A percentile compares a stretch with the other conserved stretches of the same genome.
Conservation (phyloP, 2,329 filamentous ascomycete genomes). For the Sclerotinia subarctica region DNA sequence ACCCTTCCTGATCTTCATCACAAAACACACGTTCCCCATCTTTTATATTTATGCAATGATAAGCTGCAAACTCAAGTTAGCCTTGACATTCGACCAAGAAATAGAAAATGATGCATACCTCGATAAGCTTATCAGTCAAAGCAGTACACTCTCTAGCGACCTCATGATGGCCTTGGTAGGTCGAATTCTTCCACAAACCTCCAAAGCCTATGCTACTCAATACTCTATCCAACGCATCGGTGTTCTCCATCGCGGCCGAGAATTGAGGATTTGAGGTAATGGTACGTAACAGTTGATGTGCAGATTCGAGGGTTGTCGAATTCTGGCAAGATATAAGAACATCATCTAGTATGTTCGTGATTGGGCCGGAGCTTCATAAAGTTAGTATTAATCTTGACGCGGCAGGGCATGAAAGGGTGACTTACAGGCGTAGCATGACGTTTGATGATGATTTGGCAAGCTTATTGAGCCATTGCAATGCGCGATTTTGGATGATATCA, state of each 20-base stretch:
- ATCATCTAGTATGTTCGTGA: conserved; percentile 58
- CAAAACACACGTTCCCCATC: neutral
- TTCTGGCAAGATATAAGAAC: conserved; percentile 60
- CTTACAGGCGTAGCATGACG: conserved; percentile 59
- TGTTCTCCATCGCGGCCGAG: conserved; percentile 47
- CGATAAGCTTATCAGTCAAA: conserved; percentile 36
- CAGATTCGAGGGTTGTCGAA: conserved; percentile 55
- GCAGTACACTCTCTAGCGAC: conserved; percentile 37
- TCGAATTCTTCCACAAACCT: conserved; percentile 54
- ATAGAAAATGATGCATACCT: conserved; percentile 28
- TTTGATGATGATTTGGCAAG: conserved; percentile 53
- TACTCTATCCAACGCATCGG: conserved; percentile 49
- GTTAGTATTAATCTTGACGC: neutral
- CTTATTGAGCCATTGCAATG: conserved; percentile 57
- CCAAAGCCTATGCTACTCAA: conserved; percentile 61
- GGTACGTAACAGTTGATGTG: conserved; percentile 57
- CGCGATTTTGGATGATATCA: conserved; percentile 58
- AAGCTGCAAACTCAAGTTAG: conserved; percentile 21
- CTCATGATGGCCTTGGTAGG: conserved; percentile 36
- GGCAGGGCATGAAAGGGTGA: conserved; percentile 21
- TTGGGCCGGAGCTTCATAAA: conserved; percentile 50
- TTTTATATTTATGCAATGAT: conserved; percentile 20
- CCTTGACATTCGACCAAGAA: neutral
- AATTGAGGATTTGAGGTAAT: conserved; percentile 55
- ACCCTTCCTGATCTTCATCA: neutral